Evolutionary conservation across 176 grass and related monocot species (phyloP).

Genomic region (Lolium multiflorum): DNA sequence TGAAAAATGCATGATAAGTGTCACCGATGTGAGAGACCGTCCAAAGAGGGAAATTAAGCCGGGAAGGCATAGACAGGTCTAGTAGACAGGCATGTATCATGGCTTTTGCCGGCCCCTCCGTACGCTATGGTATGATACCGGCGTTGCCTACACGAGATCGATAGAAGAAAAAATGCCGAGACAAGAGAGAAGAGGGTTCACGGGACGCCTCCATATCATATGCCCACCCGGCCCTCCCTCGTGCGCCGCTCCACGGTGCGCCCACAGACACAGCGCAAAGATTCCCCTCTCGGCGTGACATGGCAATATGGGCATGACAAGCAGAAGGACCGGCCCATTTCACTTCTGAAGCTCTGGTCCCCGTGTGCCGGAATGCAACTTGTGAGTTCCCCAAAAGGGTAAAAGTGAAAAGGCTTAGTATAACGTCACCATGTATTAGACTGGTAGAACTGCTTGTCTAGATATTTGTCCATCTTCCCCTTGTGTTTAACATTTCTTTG

Average conservation of each 20-base stretch:
- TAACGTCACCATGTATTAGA: too few species aligned
- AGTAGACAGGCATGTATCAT: slow-evolving; percentile 16
- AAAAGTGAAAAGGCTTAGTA: neutral
- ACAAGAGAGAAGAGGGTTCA: slow-evolving; percentile 31
- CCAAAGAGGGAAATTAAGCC: neutral
- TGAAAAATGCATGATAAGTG: slow-evolving; percentile 8
- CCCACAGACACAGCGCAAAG: slow-evolving; percentile 11
- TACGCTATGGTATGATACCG: slow-evolving; percentile 8
- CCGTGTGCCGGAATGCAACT: neutral
- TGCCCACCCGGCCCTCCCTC: slow-evolving; percentile 25
- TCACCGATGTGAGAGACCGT: neutral
- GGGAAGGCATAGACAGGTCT: slow-evolving; percentile 3
- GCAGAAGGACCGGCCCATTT: neutral
- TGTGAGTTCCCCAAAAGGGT: neutral
- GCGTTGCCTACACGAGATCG: neutral
- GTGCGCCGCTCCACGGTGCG: neutral
- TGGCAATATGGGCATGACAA: slow-evolving; percentile 25
- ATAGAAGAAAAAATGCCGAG: neutral
- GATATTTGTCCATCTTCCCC: neutral
- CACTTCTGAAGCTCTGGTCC: neutral
- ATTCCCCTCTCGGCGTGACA: slow-evolving; percentile 19
- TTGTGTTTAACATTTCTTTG: too few species aligned
- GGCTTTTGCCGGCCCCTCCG: neutral
- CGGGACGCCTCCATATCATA: slow-evolving; percentile 10
- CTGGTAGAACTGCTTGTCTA: too few species aligned